These are phyloP conservation scores for Thielaviopsis populi DNA, from an alignment of 2,329 filamentous ascomycete genomes.

Conservation along the genomic window DNA sequence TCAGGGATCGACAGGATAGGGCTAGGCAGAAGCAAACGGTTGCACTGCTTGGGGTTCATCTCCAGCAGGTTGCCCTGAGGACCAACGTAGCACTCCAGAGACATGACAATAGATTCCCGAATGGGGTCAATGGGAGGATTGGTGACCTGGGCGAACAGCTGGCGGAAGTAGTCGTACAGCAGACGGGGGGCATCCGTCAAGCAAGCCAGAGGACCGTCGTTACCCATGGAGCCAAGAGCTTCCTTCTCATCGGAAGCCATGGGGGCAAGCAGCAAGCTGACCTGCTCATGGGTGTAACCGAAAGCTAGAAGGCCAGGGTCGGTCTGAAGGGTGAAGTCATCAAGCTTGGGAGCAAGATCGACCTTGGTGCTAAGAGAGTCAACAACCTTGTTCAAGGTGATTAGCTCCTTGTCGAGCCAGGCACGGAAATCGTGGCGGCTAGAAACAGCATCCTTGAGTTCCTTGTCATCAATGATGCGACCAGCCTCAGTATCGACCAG, in stretches of 20 bases:
- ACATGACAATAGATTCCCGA: constrained; percentile 96
- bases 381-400: constrained; percentile 64
- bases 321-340: constrained; percentile 59
- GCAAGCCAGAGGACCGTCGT: constrained; percentile 85
- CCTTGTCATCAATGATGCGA: constrained; percentile 84
- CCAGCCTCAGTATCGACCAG: constrained; percentile 80
- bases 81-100: constrained; percentile 86
- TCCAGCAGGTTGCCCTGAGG: constrained; percentile 90
- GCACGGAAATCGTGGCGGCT: constrained; percentile 71
- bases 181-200: constrained; percentile 78
- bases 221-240: constrained; percentile 93
- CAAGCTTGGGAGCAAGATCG: constrained; percentile 52
- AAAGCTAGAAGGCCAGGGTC: constrained; percentile 75
- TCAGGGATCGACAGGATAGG: constrained; percentile 80
- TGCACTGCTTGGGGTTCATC: constrained; percentile 83
- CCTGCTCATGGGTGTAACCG: constrained; percentile 90
- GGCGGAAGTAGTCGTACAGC: constrained; percentile 91
- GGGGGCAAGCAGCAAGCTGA: constrained; percentile 76
- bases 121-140: constrained; percentile 97
- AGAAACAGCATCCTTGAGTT: constrained; percentile 81
- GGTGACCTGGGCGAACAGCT: constrained; percentile 94
- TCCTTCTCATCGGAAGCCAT: constrained; percentile 98
- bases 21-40: constrained; percentile 69
- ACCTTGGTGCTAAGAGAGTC: constrained; percentile 43
- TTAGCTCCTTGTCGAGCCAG: constrained; percentile 75